Base-by-base conservation (phyloP, 371 early-diverging fungal genomes). In the Apophysomyces variabilis region DNA sequence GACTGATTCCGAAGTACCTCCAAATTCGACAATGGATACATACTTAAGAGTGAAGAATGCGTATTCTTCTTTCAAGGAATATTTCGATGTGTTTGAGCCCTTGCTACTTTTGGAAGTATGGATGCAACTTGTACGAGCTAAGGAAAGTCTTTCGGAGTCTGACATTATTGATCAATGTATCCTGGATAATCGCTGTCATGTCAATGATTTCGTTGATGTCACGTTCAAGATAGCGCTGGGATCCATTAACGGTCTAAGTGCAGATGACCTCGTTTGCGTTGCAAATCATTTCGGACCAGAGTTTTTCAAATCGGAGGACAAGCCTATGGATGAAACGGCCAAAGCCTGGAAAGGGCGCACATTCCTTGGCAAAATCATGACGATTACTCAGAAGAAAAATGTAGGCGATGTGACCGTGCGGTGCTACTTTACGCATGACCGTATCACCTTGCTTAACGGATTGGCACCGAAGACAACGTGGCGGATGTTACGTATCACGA, bases 21-120 rank as follows among this genome's bases (percentile, higher is more conserved):
- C 85, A 0, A 68, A 75, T 37, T 54, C 68, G 0, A 54, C 56
- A 1, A 58, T 21, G 12, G 61, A 50, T 38, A 70, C 65, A 38
- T 79, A 79, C 21, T 76, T 63, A 6, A 14, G 46, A 3, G 84
- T 97, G 3, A 89, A 90, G 0, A 74, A 87, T 8, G 66, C 43
- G 1, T 97, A 93, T 62, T 63, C 83, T 0, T 73, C 79, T 18
- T 83, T 82, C 35, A 68, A 80, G 8, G 85, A 89, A 46, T 98
- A 97, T 68, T 69, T 74, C 5, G 58, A 65, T 8, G 71, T 78
- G 1, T 93, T 96, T 69, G 95, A 95, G 72, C 96, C 96, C 0
- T 69, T 98, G 46, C 60, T 95, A 46, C 64, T 95, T 14, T 70
- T 94, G 7, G 98, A 98, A 73, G 85, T 90, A 56, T 96, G 96